phyloP scores from a whole-genome alignment of 2,329 filamentous ascomycete species.

The Aspergillus neotritici region DNA sequence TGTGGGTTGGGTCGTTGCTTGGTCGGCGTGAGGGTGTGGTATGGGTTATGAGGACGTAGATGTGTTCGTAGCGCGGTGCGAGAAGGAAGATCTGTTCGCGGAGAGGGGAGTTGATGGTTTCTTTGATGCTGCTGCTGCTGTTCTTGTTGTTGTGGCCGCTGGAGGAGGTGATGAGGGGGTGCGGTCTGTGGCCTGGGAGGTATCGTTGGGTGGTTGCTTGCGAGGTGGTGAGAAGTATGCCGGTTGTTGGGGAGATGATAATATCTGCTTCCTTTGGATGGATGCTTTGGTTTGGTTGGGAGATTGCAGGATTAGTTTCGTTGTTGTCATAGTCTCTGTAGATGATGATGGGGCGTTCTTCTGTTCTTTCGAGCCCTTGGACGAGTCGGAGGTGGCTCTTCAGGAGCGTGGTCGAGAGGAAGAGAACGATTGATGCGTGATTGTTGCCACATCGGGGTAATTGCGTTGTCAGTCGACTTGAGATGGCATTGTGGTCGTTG shows the following conservation, averaged over 20 bases:
- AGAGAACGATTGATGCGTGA: constrained; percentile 22
- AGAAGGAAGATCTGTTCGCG: constrained; percentile 52
- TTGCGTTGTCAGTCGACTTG: constrained; percentile 20
- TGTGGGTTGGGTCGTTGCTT: constrained; percentile 9
- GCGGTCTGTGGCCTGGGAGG: constrained; percentile 55
- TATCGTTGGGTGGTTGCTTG: constrained; percentile 67
- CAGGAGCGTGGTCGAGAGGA: constrained; percentile 23
- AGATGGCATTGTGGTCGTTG: neutral
- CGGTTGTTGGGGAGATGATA: constrained; percentile 61
- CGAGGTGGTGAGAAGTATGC: constrained; percentile 64
- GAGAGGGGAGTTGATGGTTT: constrained; percentile 40
- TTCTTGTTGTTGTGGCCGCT: neutral
- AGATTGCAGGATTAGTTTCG: neutral
- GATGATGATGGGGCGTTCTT: constrained; percentile 12
- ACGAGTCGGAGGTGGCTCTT: constrained; percentile 21
- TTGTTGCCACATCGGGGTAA: neutral
- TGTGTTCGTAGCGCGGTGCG: constrained; percentile 57
- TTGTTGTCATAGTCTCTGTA: constrained; percentile 22
- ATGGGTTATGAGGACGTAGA: constrained; percentile 62
- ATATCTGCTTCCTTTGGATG: constrained; percentile 53
- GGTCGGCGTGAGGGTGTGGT: constrained; percentile 10
- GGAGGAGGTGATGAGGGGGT: neutral
- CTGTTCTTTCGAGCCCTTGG: constrained; percentile 14
- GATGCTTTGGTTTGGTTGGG: neutral
- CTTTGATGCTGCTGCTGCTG: too few relatives aligned